Base-by-base conservation (phyloP, 441 rosid species). In the Arabidopsis lyrata region DNA sequence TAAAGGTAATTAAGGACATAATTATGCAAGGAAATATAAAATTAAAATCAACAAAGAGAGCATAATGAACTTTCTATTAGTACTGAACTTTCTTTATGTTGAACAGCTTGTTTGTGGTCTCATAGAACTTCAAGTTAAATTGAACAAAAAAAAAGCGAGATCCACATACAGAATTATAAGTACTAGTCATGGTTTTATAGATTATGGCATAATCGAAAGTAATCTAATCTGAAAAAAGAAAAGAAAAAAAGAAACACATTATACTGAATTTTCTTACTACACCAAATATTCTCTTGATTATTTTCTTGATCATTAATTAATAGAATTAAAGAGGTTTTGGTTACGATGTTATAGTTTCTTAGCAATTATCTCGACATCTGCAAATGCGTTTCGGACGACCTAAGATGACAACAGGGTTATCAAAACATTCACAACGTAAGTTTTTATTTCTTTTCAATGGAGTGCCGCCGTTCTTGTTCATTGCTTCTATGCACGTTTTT, bases 301-400 rank as follows among this genome's bases (percentile, higher is more conserved):
- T 13, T 70, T 24, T 47, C 50, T 15, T 59, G 44, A 9, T 34
- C 16, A 15, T 6, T 15, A 1, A 15, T 48, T 36, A 49, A 6
- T 12, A 16, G 42, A 38, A 59, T 4, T 11, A 15, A 62, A 42
- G 69, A 72, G 70, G 16, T 53, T 41, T 31, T 20, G 76, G 45
- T 41, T 29, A 6, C 27, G 39, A 15, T 61, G 24, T 39, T 42
- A n/a, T n/a, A 42, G 35, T 39, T 31, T 41, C 52, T 52, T 54
- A 44, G 38, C 70, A 72, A 54, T 72, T 5, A 31, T n/a, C 2
- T 54, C 70, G 76, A 54, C 76, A 72, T 55, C 38, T 54, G 55
- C 76, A 63, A 2, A 53, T 62, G 14, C 59, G 55, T 53, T 54
- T 63, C 0, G 10, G 45, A 27, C 61, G 27, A 41, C 34, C 56